Base-by-base conservation (phyloP, 2,329 filamentous ascomycete genomes). In the Zalaria obscura region DNA sequence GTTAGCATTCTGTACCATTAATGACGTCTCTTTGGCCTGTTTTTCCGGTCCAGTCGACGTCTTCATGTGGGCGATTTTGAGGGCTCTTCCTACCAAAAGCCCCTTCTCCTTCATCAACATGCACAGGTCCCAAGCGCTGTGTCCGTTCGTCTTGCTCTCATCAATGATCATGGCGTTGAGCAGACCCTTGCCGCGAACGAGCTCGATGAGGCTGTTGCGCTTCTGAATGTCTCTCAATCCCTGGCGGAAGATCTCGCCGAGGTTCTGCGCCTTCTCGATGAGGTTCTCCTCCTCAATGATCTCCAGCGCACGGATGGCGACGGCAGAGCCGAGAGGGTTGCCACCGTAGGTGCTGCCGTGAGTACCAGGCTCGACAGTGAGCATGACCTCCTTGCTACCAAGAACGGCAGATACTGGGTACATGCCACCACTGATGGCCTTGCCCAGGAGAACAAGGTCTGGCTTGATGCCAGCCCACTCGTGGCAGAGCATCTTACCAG, bases 301-400 rank as follows among this genome's bases (percentile, higher is more conserved):
- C 70, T 98, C 88, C 36, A 98, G 73, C 18, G 91, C 91, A 48
- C 88, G 83, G 58, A 98, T 94, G 25, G 89, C 93, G 27, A 98
- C 85, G 33, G 91, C 91, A 53, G 87, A 96, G 25, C 88, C 91
- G 8, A 98, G 72, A 11, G 91, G 91, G 66, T 98, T 98, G 39
- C 91, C 91, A 47, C 91, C 91, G 57, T 96, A 98, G n/a, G 91
- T 98, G 35, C 86, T 94, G 38, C 91, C 91, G 64, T 98, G 91
- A 26, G 91, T 96, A 45, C 91, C 91, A 26, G 91, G 85, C 70
- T 98, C 91, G 48, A 98, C 73, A 6, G 89, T 91, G 50, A 95
- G 75, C 88, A 98, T 95, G 48, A 96, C 72, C 43, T 95, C 88
- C 65, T 82, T 87, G 54, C 79, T 79, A 47, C 83, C 81, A 40